Evolutionary conservation across 352 stramenopile species (phyloP).

Genomic region (Phytophthora sojae): DNA sequence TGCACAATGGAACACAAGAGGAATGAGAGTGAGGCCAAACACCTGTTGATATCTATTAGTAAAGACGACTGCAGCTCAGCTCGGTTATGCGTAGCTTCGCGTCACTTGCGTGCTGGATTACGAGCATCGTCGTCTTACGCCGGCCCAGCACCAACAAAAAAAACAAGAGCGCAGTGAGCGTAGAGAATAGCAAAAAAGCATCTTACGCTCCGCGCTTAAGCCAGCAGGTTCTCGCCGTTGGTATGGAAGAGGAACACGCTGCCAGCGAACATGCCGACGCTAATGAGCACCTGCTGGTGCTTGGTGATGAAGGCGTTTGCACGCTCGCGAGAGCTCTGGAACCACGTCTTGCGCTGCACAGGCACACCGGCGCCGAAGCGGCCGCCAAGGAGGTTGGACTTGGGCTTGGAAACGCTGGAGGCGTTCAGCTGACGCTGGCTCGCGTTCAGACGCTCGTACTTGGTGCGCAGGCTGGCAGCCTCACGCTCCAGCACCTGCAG

Average conservation of each 20-base stretch:
- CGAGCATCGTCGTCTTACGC: constrained; percentile 13
- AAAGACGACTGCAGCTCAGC: constrained; percentile 27
- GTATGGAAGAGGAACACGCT: constrained; percentile 83
- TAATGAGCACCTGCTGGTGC: constrained; percentile 77
- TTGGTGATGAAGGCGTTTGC: constrained; percentile 71
- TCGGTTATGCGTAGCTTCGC: constrained; percentile 7
- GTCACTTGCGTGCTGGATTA: constrained; percentile 17
- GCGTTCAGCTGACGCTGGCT: constrained; percentile 73
- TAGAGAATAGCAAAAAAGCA: constrained; percentile 19
- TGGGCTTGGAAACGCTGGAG: constrained; percentile 68
- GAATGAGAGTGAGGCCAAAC: constrained; percentile 19
- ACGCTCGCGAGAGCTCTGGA: constrained; percentile 73
- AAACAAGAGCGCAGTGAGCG: constrained; percentile 23
- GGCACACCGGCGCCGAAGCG: constrained; percentile 53
- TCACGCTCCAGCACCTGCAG: constrained; percentile 77
- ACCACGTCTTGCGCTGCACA: constrained; percentile 64
- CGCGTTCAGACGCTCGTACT: constrained; percentile 85
- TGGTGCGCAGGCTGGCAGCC: constrained; percentile 74
- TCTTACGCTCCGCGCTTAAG: constrained; percentile 27
- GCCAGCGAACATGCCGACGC: constrained; percentile 78
- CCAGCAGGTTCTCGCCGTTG: constrained; percentile 85
- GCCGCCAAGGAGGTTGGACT: constrained; percentile 59
- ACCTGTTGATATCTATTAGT: constrained; percentile 46
- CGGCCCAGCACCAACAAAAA: constrained; percentile 21
- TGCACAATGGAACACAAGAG: neutral